A percentile compares a stretch with the other conserved stretches of the same genome.
Evolutionary conservation across 345 rosid genomes (phyloP).

Genomic region (Gossypium stocksii): DNA sequence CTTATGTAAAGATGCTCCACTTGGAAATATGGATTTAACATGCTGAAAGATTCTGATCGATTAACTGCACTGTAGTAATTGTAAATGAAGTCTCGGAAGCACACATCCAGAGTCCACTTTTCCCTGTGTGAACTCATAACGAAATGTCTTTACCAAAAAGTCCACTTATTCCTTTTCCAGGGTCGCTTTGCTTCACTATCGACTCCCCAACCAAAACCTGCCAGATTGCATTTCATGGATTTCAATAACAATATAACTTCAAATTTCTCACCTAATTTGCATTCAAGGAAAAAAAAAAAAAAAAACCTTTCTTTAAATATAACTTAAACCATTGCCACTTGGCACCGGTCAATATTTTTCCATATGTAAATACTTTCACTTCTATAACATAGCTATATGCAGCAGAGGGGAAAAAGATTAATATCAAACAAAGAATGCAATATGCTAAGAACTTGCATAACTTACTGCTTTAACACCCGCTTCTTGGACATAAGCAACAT

Average conservation of each 20-base stretch:
- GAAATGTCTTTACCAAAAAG: constrained; percentile 84
- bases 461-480: constrained; percentile 93
- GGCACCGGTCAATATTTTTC: no score
- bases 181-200: constrained; percentile 71
- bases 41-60: no score
- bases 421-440: neutral
- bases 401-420: no score
- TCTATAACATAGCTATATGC: no score
- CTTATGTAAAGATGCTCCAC: no score
- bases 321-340: no score
- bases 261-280: constrained; percentile 1
- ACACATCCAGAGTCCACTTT: no score
- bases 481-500: constrained; percentile 77
- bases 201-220: constrained; percentile 97
- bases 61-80: no score
- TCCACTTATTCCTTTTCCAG: constrained; percentile 54
- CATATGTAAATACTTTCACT: no score
- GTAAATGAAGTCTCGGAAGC: no score
- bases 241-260: neutral
- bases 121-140: constrained; percentile 23
- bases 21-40: no score
- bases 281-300: neutral
- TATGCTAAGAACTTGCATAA: neutral
- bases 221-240: neutral
- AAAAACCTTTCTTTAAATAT: neutral